These are phyloP conservation scores for Endothia cerciana DNA, from an alignment of 2,329 filamentous ascomycete species.

Conservation along the genomic window DNA sequence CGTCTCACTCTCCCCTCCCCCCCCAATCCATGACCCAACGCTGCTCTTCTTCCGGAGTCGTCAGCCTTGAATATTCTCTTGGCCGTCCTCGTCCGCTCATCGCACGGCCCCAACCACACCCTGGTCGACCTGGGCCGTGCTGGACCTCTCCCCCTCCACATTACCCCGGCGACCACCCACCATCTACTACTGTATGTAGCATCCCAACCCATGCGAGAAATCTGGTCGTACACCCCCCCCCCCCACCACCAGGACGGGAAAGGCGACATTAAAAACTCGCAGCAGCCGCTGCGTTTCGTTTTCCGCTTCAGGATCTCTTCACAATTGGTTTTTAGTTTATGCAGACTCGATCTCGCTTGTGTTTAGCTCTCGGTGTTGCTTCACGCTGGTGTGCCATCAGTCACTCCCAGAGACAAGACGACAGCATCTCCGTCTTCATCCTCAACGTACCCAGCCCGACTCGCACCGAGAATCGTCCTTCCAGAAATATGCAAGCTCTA, in stretches of 20 bases:
- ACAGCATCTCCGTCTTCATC: neutral
- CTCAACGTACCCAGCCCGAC: neutral
- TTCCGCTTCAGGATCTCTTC: conserved; percentile 16
- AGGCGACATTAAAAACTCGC: conserved; percentile 29
- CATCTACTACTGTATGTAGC: conserved; percentile 12
- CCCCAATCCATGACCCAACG: too few species aligned
- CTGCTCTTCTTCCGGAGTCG: conserved; percentile 7
- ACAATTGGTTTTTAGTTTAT: neutral
- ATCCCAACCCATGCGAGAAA: conserved; percentile 14
- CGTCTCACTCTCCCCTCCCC: neutral
- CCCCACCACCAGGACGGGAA: conserved; percentile 3
- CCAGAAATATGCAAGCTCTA: conserved; percentile 27
- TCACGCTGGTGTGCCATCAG: too few species aligned
- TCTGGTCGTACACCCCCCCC: conserved; percentile 13
- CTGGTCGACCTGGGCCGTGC: conserved; percentile 5
- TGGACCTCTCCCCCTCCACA: conserved; percentile 7
- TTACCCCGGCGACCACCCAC: conserved; percentile 10
- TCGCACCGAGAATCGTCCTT: neutral
- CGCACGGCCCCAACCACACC: conserved; percentile 12
- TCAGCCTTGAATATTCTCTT: conserved; percentile 20
- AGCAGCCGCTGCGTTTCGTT: conserved; percentile 19
- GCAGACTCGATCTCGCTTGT: neutral
- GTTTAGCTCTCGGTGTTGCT: neutral
- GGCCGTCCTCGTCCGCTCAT: neutral
- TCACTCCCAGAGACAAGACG: neutral